Evolutionary conservation across 768 basidiomycete genomes (phyloP).

Genomic region (Trametes maxima): DNA sequence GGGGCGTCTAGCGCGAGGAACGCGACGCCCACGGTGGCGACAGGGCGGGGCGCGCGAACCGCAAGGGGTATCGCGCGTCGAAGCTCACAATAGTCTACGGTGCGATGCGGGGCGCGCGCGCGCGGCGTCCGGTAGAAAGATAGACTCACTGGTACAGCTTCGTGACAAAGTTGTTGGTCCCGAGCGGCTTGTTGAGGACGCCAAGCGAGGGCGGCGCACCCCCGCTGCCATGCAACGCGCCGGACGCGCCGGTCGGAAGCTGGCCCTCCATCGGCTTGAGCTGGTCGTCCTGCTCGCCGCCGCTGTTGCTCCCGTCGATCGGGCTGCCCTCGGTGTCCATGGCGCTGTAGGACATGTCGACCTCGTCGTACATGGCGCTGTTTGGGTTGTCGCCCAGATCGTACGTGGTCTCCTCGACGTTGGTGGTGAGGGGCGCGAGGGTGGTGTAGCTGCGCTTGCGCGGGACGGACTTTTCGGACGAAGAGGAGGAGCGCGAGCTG

Average conservation of each 20-base stretch:
- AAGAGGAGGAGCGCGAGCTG: conserved; percentile 43
- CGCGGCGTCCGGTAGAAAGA: background rate
- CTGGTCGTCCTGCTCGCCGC: conserved; percentile 40
- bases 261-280: conserved; percentile 35
- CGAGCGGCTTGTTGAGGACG: conserved; percentile 65
- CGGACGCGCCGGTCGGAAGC: conserved; percentile 18
- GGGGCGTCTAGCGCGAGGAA: background rate
- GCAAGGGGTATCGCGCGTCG: conserved; percentile 5
- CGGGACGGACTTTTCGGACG: conserved; percentile 61
- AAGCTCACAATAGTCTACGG: conserved; percentile 2
- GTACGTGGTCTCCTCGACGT: conserved; percentile 37
- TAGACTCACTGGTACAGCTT: conserved; percentile 80
- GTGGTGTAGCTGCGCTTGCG: conserved; percentile 68
- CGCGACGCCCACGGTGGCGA: background rate
- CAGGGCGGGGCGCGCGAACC: conserved; percentile 1
- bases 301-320: conserved; percentile 39
- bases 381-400: conserved; percentile 32
- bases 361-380: conserved; percentile 55
- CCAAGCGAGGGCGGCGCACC: conserved; percentile 42
- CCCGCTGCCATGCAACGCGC: conserved; percentile 23
- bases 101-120: too few relatives aligned
- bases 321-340: conserved; percentile 54
- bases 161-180: conserved; percentile 81
- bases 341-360: conserved; percentile 50
- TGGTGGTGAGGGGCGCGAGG: conserved; percentile 39